Conservation (phyloP, 1,284 basidiomycete species). For the Microbotryum scabiosae region DNA sequence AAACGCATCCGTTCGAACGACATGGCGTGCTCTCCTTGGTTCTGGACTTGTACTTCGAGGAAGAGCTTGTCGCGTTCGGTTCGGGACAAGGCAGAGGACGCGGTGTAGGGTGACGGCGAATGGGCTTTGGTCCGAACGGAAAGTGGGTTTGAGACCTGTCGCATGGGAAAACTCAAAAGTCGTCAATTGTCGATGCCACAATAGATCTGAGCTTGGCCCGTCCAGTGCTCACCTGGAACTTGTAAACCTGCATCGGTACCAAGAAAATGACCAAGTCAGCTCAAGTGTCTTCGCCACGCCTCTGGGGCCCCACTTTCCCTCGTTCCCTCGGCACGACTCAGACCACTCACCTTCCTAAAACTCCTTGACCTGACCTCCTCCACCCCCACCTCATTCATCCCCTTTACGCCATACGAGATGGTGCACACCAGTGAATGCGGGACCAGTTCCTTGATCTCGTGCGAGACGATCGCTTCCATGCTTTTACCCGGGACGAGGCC, state of each 20-base stretch:
- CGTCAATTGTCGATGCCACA: too few species aligned
- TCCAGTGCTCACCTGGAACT: slow-evolving; percentile 32
- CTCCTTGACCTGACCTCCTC: slow-evolving; percentile 11
- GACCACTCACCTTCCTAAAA: slow-evolving; percentile 33
- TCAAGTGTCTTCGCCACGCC: neutral
- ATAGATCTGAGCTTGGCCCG: too few species aligned
- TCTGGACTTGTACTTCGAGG: slow-evolving; percentile 38
- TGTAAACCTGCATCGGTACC: slow-evolving; percentile 14
- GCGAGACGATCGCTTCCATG: slow-evolving; percentile 30
- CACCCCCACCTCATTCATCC: neutral
- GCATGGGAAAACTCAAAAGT: too few species aligned
- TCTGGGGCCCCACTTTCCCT: too few species aligned
- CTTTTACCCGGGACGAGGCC: slow-evolving; percentile 18
- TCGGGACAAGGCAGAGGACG: slow-evolving; percentile 23
- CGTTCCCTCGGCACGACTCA: neutral
- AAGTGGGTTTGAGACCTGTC: slow-evolving; percentile 31
- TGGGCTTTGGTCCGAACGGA: slow-evolving; percentile 38
- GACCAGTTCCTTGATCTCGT: slow-evolving; percentile 38
- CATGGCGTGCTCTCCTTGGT: slow-evolving; percentile 28
- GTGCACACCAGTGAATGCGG: slow-evolving; percentile 37
- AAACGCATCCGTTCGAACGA: slow-evolving; percentile 31
- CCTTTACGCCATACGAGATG: slow-evolving; percentile 32
- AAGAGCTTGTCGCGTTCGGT: slow-evolving; percentile 28
- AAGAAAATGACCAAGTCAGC: neutral
- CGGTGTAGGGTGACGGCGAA: slow-evolving; percentile 20